Base-by-base conservation (phyloP, 805 yeast species). In the Wickerhamiella alocasiicola region DNA sequence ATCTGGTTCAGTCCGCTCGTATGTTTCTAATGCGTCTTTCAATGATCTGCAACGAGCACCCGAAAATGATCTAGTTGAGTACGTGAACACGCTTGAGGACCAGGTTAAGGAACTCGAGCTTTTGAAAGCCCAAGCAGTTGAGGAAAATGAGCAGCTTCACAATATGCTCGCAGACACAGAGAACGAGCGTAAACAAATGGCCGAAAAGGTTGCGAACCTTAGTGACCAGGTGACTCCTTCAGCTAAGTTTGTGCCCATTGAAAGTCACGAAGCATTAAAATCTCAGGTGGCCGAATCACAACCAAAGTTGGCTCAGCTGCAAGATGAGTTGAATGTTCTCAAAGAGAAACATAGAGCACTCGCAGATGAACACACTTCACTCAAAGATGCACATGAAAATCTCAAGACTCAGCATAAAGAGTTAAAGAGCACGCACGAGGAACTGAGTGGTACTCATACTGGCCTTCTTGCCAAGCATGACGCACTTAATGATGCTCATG, bases 11-110 rank as follows among this genome's bases (percentile, higher is more conserved):
- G 9, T 26, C 15, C 27, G 27, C 9, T 27, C 32, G 9, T 36
- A 26, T 24, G 39, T 36, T 4, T 36, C 39, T 11, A 32, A 32
- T 15, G 36, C 9, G 7, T 32, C 36, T 17, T 12, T 32, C 17
- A 13, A 26, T 21, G 7, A 11, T 21, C 20, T 32, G 36, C 26
- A 15, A 6, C 9, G 11, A 7, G 26, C 9, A 7, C 36, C 36
- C 4, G 26, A 32, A 6, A 9, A 25, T 13, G 36, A 32, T 11
- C 65, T 71, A 70, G 78, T 74, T 45, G 47, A 45, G 25, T 48
- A 48, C 15, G 44, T 57, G 11, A 52, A 50, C 30, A 46, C 49
- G 15, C 48, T 57, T n/a, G 52, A 56, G 35, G 42, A 44, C 11
- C 53, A 49, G 36, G 44, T 50, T n/a, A 40, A 28, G 4, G 56